Evolutionary conservation across 2,329 filamentous ascomycete genomes (phyloP).

Genomic region (Echinosphaeria canescens): DNA sequence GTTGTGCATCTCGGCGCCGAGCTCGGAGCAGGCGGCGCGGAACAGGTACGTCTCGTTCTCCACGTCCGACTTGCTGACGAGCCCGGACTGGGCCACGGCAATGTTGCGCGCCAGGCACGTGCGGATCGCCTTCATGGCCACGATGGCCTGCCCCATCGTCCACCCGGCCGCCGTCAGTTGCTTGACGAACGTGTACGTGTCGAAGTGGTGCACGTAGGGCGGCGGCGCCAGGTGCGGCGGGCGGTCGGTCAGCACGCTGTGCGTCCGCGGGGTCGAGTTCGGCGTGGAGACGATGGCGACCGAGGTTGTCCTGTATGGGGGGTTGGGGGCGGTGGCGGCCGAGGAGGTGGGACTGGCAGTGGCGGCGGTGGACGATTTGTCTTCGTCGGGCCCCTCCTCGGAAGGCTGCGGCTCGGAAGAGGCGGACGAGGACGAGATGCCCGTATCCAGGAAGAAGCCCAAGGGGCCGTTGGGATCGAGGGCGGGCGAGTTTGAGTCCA

Average conservation of each 20-base stretch:
- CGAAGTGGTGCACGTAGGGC: constrained; percentile 88
- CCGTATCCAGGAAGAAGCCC: too few relatives aligned
- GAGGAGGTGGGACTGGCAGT: constrained; percentile 5
- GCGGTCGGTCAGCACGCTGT: constrained; percentile 16
- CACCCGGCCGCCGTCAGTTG: constrained; percentile 55
- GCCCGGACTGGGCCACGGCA: constrained; percentile 52
- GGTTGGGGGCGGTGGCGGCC: constrained; percentile 12
- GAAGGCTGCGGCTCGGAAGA: too few relatives aligned
- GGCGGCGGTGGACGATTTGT: too few relatives aligned
- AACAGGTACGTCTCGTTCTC: constrained; percentile 95
- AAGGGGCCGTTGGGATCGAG: too few relatives aligned
- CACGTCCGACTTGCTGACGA: constrained; percentile 80
- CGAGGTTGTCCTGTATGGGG: constrained; percentile 19
- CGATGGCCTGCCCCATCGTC: constrained; percentile 51
- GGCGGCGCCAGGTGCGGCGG: constrained; percentile 50
- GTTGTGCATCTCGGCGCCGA: constrained; percentile 70
- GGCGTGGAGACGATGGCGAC: constrained; percentile 26
- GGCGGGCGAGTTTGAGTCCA: too few relatives aligned
- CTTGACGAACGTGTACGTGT: constrained; percentile 77
- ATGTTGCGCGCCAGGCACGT: constrained; percentile 58
- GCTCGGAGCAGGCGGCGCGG: constrained; percentile 77
- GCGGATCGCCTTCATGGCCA: constrained; percentile 82
- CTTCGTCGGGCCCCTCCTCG: too few relatives aligned
- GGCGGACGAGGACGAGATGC: too few relatives aligned
- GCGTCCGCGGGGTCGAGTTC: constrained; percentile 13